Conservation (phyloP, 1,139 yeast genomes). For the Lodderomyces metapsilosis region DNA sequence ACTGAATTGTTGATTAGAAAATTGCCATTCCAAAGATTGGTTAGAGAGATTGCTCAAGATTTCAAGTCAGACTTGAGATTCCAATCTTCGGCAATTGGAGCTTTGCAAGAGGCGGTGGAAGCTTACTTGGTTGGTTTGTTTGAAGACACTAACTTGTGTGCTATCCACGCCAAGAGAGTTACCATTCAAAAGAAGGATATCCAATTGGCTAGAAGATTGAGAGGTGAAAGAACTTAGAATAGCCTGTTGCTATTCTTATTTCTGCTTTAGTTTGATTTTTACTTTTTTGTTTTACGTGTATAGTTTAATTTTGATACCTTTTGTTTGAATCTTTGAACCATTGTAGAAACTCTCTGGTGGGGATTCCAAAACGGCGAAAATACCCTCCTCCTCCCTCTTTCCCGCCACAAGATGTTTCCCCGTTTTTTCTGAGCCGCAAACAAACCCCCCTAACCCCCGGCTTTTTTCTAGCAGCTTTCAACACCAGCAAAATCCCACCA, state of each 20-base stretch:
- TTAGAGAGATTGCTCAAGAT: constrained; percentile 50
- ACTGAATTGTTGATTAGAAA: constrained; percentile 53
- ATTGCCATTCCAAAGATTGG: constrained; percentile 51
- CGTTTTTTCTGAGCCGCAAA: too few relatives aligned
- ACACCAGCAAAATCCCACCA: too few relatives aligned
- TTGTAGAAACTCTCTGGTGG: too few relatives aligned
- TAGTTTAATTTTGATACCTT: constrained; percentile 1
- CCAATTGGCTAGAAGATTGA: constrained; percentile 54
- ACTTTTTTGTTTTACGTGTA: neutral
- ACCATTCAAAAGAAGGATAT: constrained; percentile 54
- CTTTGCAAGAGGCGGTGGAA: constrained; percentile 54
- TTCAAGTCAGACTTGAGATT: constrained; percentile 52
- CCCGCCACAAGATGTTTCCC: too few relatives aligned
- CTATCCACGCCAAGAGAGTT: constrained; percentile 55
- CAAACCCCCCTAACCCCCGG: too few relatives aligned
- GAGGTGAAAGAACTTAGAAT: constrained; percentile 49
- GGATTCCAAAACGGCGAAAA: too few relatives aligned
- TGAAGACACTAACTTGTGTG: constrained; percentile 55
- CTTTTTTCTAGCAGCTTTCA: too few relatives aligned
- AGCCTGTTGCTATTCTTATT: constrained; percentile 1
- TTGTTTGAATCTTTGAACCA: too few relatives aligned
- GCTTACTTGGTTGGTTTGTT: constrained; percentile 52
- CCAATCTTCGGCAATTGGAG: constrained; percentile 53
- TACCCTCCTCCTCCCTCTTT: too few relatives aligned
- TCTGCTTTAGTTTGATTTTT: neutral